These are phyloP conservation scores for Aspergillus sergii DNA, from an alignment of 2,329 filamentous ascomycete genomes.

Conservation along the genomic window DNA sequence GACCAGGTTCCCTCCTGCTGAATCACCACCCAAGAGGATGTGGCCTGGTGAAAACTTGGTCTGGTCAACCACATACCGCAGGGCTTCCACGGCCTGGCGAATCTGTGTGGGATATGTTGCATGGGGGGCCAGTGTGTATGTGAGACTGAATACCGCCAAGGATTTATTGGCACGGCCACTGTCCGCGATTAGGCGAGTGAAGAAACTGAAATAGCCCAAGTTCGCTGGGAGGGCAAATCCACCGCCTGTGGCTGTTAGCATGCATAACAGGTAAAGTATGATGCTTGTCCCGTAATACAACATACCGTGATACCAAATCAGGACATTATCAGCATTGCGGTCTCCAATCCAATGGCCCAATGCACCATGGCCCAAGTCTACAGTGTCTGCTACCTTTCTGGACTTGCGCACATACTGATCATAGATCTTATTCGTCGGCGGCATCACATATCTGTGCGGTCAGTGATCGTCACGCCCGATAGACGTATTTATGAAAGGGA, in stretches of 20 bases:
- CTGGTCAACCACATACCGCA: conserved; percentile 43
- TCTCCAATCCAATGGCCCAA: conserved; percentile 44
- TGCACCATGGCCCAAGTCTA: conserved; percentile 37
- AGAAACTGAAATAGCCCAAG: conserved; percentile 53
- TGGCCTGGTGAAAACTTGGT: conserved; percentile 35
- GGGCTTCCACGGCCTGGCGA: conserved; percentile 42
- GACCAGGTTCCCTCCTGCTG: conserved; percentile 47
- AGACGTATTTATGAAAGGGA: too few relatives aligned
- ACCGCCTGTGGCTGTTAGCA: conserved; percentile 47
- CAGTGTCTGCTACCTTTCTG: conserved; percentile 27
- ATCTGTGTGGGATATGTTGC: conserved; percentile 49
- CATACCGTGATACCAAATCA: conserved; percentile 44
- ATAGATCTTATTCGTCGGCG: conserved; percentile 33
- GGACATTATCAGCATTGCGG: conserved; percentile 37
- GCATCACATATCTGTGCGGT: conserved; percentile 22
- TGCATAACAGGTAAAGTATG: neutral
- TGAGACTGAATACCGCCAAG: conserved; percentile 56
- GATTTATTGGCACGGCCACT: conserved; percentile 47
- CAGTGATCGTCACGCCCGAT: neutral
- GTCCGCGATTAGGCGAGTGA: conserved; percentile 47
- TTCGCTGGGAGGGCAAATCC: conserved; percentile 57
- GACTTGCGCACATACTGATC: conserved; percentile 28
- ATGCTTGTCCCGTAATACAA: neutral
- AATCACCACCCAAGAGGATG: conserved; percentile 48
- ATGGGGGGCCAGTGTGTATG: conserved; percentile 59